Evolutionary conservation across 2,329 filamentous ascomycete species (phyloP).

Genomic region (Lachnellula cervina): DNA sequence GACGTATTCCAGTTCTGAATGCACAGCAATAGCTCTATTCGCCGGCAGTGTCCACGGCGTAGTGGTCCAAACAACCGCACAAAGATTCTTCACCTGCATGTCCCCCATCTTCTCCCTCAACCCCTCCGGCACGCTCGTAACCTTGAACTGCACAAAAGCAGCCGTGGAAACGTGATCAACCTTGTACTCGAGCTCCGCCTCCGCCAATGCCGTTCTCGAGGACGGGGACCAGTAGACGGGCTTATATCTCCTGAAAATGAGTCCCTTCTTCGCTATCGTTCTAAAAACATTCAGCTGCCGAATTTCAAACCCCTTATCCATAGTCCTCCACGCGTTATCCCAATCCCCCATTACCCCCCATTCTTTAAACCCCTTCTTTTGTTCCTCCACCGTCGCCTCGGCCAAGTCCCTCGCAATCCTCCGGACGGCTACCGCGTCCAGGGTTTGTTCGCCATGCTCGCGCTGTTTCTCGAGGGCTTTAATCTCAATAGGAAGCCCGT

Average conservation of each 20-base stretch:
- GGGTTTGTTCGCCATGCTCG: constrained; percentile 29
- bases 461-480: constrained; percentile 62
- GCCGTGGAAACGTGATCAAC: constrained; percentile 67
- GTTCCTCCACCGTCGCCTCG: constrained; percentile 60
- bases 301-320: constrained; percentile 71
- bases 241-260: constrained; percentile 75
- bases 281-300: constrained; percentile 71
- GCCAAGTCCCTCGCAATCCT: constrained; percentile 62
- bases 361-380: constrained; percentile 68
- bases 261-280: constrained; percentile 64
- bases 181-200: constrained; percentile 80
- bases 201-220: constrained; percentile 72
- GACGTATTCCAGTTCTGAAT: constrained; percentile 67
- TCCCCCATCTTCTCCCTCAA: constrained; percentile 37
- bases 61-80: constrained; percentile 95
- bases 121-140: constrained; percentile 45
- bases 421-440: constrained; percentile 56
- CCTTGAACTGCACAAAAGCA: constrained; percentile 76
- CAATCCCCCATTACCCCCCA: constrained; percentile 80
- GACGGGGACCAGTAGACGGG: constrained; percentile 86
- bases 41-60: constrained; percentile 97
- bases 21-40: constrained; percentile 83
- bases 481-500: constrained; percentile 93
- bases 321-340: constrained; percentile 71
- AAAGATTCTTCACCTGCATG: constrained; percentile 46